Base-by-base conservation (phyloP, 1,284 basidiomycete genomes). In the Ganoderma sp. region DNA sequence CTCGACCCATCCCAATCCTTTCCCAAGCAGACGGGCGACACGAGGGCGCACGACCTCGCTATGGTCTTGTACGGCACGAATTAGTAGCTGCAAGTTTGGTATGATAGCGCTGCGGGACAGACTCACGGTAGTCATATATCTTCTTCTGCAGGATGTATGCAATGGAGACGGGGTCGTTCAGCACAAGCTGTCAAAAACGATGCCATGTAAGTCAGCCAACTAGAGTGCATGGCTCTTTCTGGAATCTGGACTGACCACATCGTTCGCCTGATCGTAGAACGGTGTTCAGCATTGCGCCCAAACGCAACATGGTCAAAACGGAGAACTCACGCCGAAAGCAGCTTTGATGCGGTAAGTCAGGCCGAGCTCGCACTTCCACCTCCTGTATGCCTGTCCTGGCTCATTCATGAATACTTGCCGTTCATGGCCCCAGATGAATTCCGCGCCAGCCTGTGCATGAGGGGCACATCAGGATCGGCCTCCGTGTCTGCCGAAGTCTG, bases 1-100 rank as follows among this genome's bases (percentile, higher is more conserved):
- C 56, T 78, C 77, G 17, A 78, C 78, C 79, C 79, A 80, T 2
- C 74, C 73, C 15, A 80, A 63, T 15, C 74, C 72, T 43, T 73
- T 75, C 4, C 79, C 79, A 7, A 79, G 73, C 4, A 80, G 70
- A 8, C 78, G 73, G 7, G 74, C 79, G 50, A 79, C 73, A 3
- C 76, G 73, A 3, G 78, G 75, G 15, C 76, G 71, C 41, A 79
- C 74, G n/a, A 77, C 72, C n/a, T 71, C 60, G 59, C 75, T 78
- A 66, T 79, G 76, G 42, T 68, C 73, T 77, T n/a, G 32, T 2
- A 32, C 1, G 34, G 5, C 8, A 37, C 19, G 14, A 5, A 9
- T 50, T 17, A 52, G 39, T 17, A 52, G 39, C 19, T 12, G 45
- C 4, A 10, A 37, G 19, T 41, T 10, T 10, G 45, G n/a, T 22